Conservation (phyloP, 257 asterid species). For the Petrea volubilis region DNA sequence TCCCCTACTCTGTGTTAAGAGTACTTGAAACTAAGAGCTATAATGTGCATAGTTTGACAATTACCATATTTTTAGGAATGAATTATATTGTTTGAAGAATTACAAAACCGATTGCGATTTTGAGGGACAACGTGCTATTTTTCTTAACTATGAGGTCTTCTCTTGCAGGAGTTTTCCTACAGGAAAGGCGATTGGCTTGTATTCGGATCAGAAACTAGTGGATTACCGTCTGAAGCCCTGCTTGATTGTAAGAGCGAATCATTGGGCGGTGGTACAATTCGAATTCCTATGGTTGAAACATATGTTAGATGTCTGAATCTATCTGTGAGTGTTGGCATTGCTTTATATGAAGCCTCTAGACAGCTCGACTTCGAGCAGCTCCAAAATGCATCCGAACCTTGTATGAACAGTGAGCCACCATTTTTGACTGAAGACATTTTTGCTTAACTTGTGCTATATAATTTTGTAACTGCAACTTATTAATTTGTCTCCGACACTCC, state of each 20-base stretch:
- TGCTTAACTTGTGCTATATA: conserved; percentile 34
- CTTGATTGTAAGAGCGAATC: conserved; percentile 60
- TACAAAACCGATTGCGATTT: neutral
- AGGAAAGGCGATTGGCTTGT: conserved; percentile 96
- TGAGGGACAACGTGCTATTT: neutral
- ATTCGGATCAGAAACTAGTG: conserved; percentile 88
- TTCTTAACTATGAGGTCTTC: neutral
- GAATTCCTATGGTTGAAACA: conserved; percentile 92
- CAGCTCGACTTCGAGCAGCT: conserved; percentile 86
- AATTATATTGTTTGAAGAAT: neutral
- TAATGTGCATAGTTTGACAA: neutral
- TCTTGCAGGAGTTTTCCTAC: conserved; percentile 76
- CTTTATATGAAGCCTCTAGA: conserved; percentile 88
- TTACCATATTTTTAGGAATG: neutral
- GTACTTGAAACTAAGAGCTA: neutral
- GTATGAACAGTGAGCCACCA: conserved; percentile 37
- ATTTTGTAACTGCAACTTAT: neutral
- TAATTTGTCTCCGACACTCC: neutral
- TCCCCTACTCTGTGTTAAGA: neutral
- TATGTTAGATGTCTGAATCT: conserved; percentile 93
- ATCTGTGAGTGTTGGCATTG: conserved; percentile 91
- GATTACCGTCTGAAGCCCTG: conserved; percentile 83
- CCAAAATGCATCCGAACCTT: conserved; percentile 47
- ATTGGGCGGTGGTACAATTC: conserved; percentile 75
- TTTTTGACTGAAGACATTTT: conserved; percentile 75